These are phyloP conservation scores for Pichia deserticola DNA, from an alignment of 805 yeast species.

Conservation along the genomic window DNA sequence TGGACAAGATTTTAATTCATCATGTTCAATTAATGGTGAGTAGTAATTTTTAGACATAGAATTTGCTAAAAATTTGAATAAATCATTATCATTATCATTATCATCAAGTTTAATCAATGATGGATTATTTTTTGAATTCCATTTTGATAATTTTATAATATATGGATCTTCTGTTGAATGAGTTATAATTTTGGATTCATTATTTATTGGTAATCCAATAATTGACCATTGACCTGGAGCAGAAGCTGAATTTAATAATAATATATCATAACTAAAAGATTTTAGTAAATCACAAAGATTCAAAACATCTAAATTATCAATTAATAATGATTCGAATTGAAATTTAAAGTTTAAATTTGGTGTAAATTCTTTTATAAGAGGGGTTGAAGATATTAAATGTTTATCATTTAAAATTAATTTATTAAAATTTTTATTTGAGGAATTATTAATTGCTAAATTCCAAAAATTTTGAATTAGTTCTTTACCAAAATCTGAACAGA, in stretches of 20 bases:
- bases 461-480: conserved; percentile 58
- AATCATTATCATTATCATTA: conserved; percentile 12
- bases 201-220: conserved; percentile 57
- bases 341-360: conserved; percentile 7
- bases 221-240: conserved; percentile 85
- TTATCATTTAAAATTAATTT: conserved; percentile 8
- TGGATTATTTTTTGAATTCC: conserved; percentile 14
- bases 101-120: too few relatives aligned
- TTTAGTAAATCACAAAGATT: conserved; percentile 44
- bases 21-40: conserved; percentile 22
- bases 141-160: conserved; percentile 23
- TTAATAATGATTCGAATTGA: conserved; percentile 12
- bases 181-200: conserved; percentile 41
- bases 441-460: conserved; percentile 17
- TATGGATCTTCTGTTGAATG: conserved; percentile 47
- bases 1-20: conserved; percentile 42
- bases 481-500: conserved; percentile 68
- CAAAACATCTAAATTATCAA: conserved; percentile 8
- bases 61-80: conserved; percentile 48
- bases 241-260: conserved; percentile 71
- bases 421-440: background rate
- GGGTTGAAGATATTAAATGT: conserved; percentile 19
- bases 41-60: conserved; percentile 36
- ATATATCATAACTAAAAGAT: conserved; percentile 34
- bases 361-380: conserved; percentile 18